Evolutionary conservation across 768 basidiomycete genomes (phyloP), one percentile per base, ranked within the genome.

Genomic region (Suillus luteus): DNA sequence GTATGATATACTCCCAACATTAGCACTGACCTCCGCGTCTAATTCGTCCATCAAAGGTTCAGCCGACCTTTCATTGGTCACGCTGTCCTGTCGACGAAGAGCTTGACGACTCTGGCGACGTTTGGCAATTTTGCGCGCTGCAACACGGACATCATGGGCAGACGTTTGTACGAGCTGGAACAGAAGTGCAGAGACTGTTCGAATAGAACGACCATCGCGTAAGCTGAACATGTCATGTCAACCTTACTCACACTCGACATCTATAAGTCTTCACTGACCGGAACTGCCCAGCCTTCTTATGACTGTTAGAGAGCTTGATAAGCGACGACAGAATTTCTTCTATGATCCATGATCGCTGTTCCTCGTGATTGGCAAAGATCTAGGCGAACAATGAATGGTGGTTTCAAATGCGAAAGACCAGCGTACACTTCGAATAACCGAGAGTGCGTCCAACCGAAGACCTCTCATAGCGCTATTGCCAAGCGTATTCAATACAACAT

Each of bases 161-260:
- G 94, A 96, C 0, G 95, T 96, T 72, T 99, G 97, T 1, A 99
- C 90, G n/a, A 99, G 88, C 68, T 99, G 96, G 22, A 99, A 81
- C 11, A 99, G 81, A 7, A 99, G 80, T 0, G 96, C 96, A 2
- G 95, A 96, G 14, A 96, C 91, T 2, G 95, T 97, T 58, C 96
- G 88, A 60, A 99, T 98, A 0, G 95, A 90, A 9, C 87, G 86
- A 0, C 96, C 96, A 71, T 96, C 93, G 11, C 94, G 86, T 22
- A 99, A 79, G 37, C 96, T 98, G 68, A n/a, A 57, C 8, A 31
- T 9, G 31, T 4, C 33, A 67, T 35, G 49, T 43, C 19, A 65
- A 44, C 6, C 33, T 59, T 12, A 4, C n/a, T 17, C 40, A 43
- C 14, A 12, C 8, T 24, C 10, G 1, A 37, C 0, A 11, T 14